Percentiles rank a stretch among this genome's conserved stretches.
phyloP scores from a whole-genome alignment of 805 yeast species.

The Metschnikowia drakensbergensis region DNA sequence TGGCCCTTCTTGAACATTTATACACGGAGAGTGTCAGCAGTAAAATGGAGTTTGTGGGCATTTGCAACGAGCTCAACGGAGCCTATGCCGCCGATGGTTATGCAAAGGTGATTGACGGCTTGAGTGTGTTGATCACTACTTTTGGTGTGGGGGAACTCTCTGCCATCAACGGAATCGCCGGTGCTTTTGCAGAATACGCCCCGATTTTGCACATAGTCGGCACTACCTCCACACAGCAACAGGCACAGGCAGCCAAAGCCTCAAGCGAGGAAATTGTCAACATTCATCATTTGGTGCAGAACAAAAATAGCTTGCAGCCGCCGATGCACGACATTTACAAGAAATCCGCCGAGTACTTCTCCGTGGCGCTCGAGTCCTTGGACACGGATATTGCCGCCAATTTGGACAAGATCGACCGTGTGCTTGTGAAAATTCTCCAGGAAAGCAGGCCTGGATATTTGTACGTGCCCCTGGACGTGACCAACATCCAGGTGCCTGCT shows the following conservation, averaged over 20 bases:
- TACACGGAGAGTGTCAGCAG: constrained; percentile 43
- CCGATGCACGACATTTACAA: constrained; percentile 70
- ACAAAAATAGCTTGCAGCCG: constrained; percentile 39
- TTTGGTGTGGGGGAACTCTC: constrained; percentile 89
- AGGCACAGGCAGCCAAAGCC: constrained; percentile 19
- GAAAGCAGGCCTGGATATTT: constrained; percentile 78
- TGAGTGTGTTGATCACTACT: constrained; percentile 65
- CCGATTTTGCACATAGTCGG: constrained; percentile 87
- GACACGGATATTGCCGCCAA: constrained; percentile 27
- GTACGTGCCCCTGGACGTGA: constrained; percentile 70
- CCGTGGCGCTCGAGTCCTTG: constrained; percentile 47
- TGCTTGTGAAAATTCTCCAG: constrained; percentile 51
- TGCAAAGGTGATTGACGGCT: constrained; percentile 54
- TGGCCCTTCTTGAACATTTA: constrained; percentile 63
- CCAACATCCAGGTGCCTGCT: constrained; percentile 34
- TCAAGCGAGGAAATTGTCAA: constrained; percentile 19
- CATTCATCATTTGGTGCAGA: constrained; percentile 60
- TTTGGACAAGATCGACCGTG: constrained; percentile 57
- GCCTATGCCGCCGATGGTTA: constrained; percentile 93
- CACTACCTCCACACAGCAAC: constrained; percentile 34
- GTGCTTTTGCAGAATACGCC: constrained; percentile 76
- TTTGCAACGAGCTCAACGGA: constrained; percentile 84
- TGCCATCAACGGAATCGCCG: constrained; percentile 78
- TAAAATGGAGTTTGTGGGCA: constrained; percentile 67
- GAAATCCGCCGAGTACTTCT: constrained; percentile 54